Conservation (phyloP, 1,284 basidiomycete genomes). For the Sporisorium exsertum region DNA sequence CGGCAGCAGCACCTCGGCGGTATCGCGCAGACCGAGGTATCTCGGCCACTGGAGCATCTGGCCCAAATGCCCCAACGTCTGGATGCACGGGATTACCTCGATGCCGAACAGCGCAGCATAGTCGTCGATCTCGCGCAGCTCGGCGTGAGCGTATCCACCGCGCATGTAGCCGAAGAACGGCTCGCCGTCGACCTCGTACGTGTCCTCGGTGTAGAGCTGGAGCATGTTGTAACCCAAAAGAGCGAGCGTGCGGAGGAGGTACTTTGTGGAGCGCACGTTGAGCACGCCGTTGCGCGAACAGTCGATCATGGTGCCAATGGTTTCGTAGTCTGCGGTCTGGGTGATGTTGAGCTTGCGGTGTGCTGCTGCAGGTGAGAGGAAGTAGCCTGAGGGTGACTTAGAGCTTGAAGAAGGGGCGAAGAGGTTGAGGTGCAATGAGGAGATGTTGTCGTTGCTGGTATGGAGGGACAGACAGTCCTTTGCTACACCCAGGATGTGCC, state of each 20-base stretch:
- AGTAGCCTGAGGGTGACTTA: not conserved
- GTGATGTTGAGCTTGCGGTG: slow-evolving; percentile 29
- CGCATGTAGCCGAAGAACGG: slow-evolving; percentile 70
- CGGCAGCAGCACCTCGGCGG: slow-evolving; percentile 69
- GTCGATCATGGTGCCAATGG: slow-evolving; percentile 70
- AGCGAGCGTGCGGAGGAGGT: slow-evolving; percentile 63
- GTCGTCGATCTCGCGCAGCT: slow-evolving; percentile 69
- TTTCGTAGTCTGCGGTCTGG: slow-evolving; percentile 49
- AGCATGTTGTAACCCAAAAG: slow-evolving; percentile 69
- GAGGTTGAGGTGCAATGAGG: slow-evolving; percentile 26
- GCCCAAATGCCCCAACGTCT: slow-evolving; percentile 70
- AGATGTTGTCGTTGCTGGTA: not conserved
- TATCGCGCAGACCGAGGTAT: slow-evolving; percentile 68
- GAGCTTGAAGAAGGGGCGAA: slow-evolving; percentile 9
- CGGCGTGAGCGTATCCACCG: slow-evolving; percentile 58
- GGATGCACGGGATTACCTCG: slow-evolving; percentile 66
- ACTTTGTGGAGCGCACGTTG: slow-evolving; percentile 60
- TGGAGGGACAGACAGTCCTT: slow-evolving; percentile 24
- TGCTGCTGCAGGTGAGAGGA: slow-evolving; percentile 22
- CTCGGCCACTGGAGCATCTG: slow-evolving; percentile 71
- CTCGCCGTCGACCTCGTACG: slow-evolving; percentile 68
- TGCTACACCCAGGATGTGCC: slow-evolving; percentile 48
- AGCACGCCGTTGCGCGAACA: slow-evolving; percentile 70
- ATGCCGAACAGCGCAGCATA: slow-evolving; percentile 61
- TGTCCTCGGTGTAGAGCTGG: slow-evolving; percentile 68